phyloP scores from a whole-genome alignment of 371 early-diverging fungal genomes.

The Lichtheimia ornata region DNA sequence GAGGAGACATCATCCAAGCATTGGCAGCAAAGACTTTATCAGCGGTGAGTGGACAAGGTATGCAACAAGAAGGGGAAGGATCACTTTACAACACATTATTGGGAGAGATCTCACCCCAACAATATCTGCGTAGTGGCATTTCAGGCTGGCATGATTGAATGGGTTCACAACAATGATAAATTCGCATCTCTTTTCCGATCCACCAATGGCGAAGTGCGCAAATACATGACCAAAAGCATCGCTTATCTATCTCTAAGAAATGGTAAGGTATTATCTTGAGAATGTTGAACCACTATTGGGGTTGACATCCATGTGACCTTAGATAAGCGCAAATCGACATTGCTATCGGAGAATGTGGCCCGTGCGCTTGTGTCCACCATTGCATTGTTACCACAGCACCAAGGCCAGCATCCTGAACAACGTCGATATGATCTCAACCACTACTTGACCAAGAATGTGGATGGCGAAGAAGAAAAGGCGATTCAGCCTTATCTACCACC shows the following conservation, averaged over 20 bases:
- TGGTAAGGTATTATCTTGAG: constrained; percentile 25
- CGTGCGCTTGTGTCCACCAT: constrained; percentile 44
- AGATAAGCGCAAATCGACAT: constrained; percentile 57
- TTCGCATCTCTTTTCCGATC: constrained; percentile 37
- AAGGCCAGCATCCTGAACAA: constrained; percentile 1
- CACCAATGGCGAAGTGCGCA: constrained; percentile 40
- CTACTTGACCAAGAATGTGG: constrained; percentile 6
- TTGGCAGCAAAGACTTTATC: constrained; percentile 51
- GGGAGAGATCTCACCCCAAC: too few species aligned
- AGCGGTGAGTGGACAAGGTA: constrained; percentile 39
- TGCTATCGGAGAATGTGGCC: constrained; percentile 51
- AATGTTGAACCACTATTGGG: background rate
- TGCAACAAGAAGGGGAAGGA: constrained; percentile 2
- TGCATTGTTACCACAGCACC: constrained; percentile 24
- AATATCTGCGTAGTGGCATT: constrained; percentile 18
- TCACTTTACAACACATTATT: constrained; percentile 3
- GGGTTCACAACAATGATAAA: constrained; percentile 26
- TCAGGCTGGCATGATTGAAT: constrained; percentile 44
- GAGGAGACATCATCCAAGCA: constrained; percentile 34
- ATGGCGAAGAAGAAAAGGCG: background rate
- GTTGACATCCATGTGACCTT: background rate
- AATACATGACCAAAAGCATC: constrained; percentile 61
- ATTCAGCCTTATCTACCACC: constrained; percentile 3
- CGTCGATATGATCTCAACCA: constrained; percentile 14
- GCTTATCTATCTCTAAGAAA: constrained; percentile 62